Evolutionary conservation across 2,329 filamentous ascomycete species (phyloP), one percentile per base, ranked within the genome.

Genomic region (Colletotrichum orbiculare): DNA sequence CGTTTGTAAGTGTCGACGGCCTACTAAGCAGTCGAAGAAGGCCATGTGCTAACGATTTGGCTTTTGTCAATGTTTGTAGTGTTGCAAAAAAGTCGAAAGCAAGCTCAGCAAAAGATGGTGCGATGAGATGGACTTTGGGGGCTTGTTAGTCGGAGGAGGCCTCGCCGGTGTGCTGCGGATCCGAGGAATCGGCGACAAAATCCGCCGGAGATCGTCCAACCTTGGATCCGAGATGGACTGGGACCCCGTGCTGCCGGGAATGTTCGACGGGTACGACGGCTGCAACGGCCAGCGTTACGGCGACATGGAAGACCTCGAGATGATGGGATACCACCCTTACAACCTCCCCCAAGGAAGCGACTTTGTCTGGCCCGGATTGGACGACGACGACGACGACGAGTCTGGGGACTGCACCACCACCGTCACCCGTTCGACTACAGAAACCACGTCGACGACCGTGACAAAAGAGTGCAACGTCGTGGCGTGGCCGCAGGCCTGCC

Each of bases 201-300:
- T 47, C 45, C 15, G n/a, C 15, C 45, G 45, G 45, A 47, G 17
- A 17, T 47, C 45, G 13, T 8, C 10, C 45, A 33, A 47, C 2
- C 45, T 47, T 47, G 45, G 45, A 47, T 25, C 42, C 13, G 10
- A 12, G n/a, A 47, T 47, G 45, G 17, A 25, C 45, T 47, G 11
- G 45, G 45, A 47, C n/a, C 45, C 45, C 45, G 10, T 12, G 45
- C 33, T 47, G 17, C 45, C 45, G 17, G 45, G 45, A 47, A 47
- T 47, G 45, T 47, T 47, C 45, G 45, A 47, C 45, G 45, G 45
- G n/a, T 47, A 47, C 45, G 12, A 47, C 17, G 45, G 45, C 10
- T 47, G 45, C 45, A 47, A 47, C 12, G 45, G 12, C 15, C 17
- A 25, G 45, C 45, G 45, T 17, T 33, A 47, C 33, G 45, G 45